Percentiles rank a stretch among this genome's conserved stretches.
Evolutionary conservation across 202 grass and related monocot species (phyloP).

Genomic region (Digitaria exilis): DNA sequence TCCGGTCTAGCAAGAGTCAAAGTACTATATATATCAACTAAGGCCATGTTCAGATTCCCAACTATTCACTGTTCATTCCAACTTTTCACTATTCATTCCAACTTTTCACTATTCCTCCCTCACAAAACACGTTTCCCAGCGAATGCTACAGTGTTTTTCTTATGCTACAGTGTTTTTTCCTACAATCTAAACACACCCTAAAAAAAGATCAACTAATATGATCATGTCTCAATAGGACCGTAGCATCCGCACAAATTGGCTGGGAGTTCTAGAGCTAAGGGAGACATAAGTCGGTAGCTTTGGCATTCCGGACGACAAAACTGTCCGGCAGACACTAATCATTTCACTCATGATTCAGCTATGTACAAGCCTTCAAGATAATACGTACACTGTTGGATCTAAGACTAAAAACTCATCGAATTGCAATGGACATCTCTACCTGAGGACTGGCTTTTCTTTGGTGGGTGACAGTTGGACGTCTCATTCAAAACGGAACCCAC

Average conservation of each 20-base stretch:
- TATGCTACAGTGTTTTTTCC: no score
- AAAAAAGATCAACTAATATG: not conserved
- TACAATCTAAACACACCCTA: no score
- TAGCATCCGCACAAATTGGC: not conserved
- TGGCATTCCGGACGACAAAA: slow-evolving; percentile 6
- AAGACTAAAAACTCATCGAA: slow-evolving; percentile 12
- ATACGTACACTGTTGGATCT: not conserved
- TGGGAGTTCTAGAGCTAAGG: not conserved
- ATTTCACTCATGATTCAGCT: slow-evolving; percentile 22
- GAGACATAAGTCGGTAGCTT: not conserved
- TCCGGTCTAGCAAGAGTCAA: no score
- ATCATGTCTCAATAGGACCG: not conserved
- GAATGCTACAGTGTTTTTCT: no score
- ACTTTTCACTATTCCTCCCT: no score
- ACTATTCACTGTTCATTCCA: no score
- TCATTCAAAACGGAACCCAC: slow-evolving; percentile 76
- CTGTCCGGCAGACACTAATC: slow-evolving; percentile 1
- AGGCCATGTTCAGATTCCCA: no score
- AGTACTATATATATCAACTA: no score
- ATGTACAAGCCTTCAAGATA: slow-evolving; percentile 39
- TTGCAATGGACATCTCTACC: slow-evolving; percentile 41
- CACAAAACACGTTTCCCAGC: no score
- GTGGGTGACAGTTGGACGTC: slow-evolving; percentile 62
- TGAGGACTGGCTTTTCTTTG: slow-evolving; percentile 58
- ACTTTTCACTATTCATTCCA: no score